Base-by-base conservation (phyloP, 345 rosid genomes). In the Euphorbia tirucalli region DNA sequence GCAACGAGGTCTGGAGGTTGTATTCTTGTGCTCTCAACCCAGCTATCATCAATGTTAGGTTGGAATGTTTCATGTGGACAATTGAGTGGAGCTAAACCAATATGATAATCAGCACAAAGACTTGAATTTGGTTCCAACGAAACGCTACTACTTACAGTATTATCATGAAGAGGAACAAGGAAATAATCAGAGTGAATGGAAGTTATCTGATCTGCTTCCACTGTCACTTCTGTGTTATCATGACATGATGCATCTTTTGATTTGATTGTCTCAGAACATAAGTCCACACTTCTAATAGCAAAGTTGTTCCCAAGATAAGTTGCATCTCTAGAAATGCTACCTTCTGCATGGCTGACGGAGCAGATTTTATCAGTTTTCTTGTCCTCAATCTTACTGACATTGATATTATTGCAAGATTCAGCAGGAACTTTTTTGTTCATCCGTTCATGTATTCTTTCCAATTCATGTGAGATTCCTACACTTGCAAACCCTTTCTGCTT, bases 381-480 rank as follows among this genome's bases (percentile, higher is more conserved):
- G 15, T 72, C 78, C 65, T 77, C 83, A 82, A 65, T 28, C 78
- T 65, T 66, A 60, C 61, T 52, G 61, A 28, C 39, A 58, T 56
- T 58, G 0, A 49, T 61, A 62, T 52, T 59, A 73, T 52, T 8
- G 52, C 59, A 71, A 62, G 70, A 59, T 66, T 76, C 70, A 66
- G 67, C 37, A 52, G 89, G 86, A 86, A 81, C 61, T 57, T 73
- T 68, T 72, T 78, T 78, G 27, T 66, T 81, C 92, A 81, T 88
- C 89, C 87, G 83, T 25, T 81, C 80, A 74, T 81, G 70, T 27
- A 79, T 49, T 30, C 75, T 78, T 61, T 79, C 78, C 46, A 70
- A 57, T 78, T 80, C 81, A 80, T 69, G 74, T 25, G 76, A 65
- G 31, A 73, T 63, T 48, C 78, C 83, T 30, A 72, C 43, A 63